Percentiles rank a stretch among this genome's conserved stretches.
Conservation (phyloP, 805 yeast genomes). For the Komagataella ulmi region DNA sequence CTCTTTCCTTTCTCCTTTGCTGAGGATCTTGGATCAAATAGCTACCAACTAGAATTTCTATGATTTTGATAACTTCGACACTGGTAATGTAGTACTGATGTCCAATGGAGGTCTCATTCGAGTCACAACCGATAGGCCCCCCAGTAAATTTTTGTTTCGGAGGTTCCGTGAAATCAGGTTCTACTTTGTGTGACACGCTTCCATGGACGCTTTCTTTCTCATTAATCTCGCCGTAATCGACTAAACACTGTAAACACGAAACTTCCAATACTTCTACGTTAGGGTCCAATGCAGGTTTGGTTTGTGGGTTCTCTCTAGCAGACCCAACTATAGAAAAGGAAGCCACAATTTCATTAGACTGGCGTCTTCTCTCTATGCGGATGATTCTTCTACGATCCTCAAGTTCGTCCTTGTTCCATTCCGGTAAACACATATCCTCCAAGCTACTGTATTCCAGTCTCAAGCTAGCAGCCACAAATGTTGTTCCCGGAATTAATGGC, state of each 20-base stretch:
- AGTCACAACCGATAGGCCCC: too few relatives aligned
- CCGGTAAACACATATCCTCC: conserved; percentile 34
- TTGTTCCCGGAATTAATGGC: conserved; percentile 6
- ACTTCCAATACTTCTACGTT: conserved; percentile 27
- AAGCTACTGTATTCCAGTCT: conserved; percentile 28
- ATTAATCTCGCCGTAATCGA: conserved; percentile 13
- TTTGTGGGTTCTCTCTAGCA: conserved; percentile 31
- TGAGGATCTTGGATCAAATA: conserved; percentile 25
- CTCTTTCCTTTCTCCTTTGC: conserved; percentile 47
- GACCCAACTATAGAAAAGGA: conserved; percentile 37
- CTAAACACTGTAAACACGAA: conserved; percentile 26
- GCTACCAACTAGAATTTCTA: conserved; percentile 44
- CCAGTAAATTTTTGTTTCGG: too few relatives aligned
- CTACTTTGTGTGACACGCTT: too few relatives aligned
- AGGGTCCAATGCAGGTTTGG: conserved; percentile 28
- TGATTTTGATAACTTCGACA: conserved; percentile 54
- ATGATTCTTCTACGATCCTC: conserved; percentile 42
- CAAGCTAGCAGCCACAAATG: conserved; percentile 29
- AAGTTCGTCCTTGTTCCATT: conserved; percentile 33
- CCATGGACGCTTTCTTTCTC: too few relatives aligned
- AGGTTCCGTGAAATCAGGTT: too few relatives aligned
- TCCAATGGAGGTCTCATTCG: too few relatives aligned
- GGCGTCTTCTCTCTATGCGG: conserved; percentile 41
- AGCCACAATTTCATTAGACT: conserved; percentile 30
- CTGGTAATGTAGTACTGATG: conserved; percentile 38